Evolutionary conservation across 768 basidiomycete species (phyloP), one percentile per base, ranked within the genome.

Genomic region (Rhodosporidiobolus odoratus): DNA sequence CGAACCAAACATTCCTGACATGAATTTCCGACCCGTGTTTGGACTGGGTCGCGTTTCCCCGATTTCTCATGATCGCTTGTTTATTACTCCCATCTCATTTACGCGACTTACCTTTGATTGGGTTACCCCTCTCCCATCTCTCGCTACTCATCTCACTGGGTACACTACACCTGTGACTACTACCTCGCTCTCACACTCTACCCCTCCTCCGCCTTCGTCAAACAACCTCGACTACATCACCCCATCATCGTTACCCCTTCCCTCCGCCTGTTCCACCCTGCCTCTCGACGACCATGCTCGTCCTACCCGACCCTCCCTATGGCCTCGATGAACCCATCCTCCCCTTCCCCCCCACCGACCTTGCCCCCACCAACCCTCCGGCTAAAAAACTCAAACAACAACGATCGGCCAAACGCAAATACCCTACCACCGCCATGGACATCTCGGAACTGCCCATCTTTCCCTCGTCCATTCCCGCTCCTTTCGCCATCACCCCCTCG

Each of bases 401-500:
- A 59, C 45, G 30, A 41, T 25, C 52, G 27, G 25, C 27, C n/a
- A 37, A 50, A 30, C 58, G 43, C 5, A 23, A 10, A 27, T 38
- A 43, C 45, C 38, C 47, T 7, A 17, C 23, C 2, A 40, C 32
- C 25, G 40, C 43, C 9, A 58, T 61, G 58, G n/a, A 60, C 53
- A 27, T 48, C 43, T 16, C 47, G 10, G 34, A 43, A 9, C 60
- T 67, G 41, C 66, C 66, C 50, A n/a, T 67, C 41, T 62, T 67
- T 21, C 59, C 66, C 34, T 35, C 66, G 7, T 67, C 59, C 25
- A 62, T 67, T 25, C 66, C 66, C 10, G 16, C 27, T 4, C 56
- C 67, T 15, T 60, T 38, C 66, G 54, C 52, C 40, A 67, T 67
- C 66, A 60, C 66, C 5, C 50, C 65, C n/a, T 19, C 58, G 40